phyloP scores from a whole-genome alignment of 1,139 yeast genomes.

The Candida sanyaensis region DNA sequence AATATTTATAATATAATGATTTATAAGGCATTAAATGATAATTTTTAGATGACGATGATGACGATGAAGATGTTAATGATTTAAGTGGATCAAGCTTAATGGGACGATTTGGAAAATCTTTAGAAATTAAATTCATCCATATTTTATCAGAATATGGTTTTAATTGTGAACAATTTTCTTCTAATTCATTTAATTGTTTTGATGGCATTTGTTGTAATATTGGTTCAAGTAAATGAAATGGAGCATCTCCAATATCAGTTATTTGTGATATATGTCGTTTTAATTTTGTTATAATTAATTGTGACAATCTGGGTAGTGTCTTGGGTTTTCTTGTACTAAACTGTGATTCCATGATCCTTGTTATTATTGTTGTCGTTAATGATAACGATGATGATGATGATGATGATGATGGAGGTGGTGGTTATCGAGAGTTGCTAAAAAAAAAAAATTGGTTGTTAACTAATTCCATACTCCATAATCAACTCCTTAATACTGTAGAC shows the following conservation, averaged over 20 bases:
- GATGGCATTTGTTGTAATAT: constrained; percentile 45
- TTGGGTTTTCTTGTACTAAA: constrained; percentile 52
- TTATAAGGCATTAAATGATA: constrained; percentile 36
- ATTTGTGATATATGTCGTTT: constrained; percentile 17
- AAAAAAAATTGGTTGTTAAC: too few species aligned
- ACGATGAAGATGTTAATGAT: not conserved
- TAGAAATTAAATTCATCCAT: constrained; percentile 48
- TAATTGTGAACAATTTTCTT: constrained; percentile 42
- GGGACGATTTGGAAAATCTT: constrained; percentile 45
- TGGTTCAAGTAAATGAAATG: constrained; percentile 49
- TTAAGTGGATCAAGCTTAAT: not conserved
- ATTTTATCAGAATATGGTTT: constrained; percentile 51
- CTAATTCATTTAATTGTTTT: constrained; percentile 49
- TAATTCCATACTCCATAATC: too few species aligned
- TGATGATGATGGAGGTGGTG: too few species aligned
- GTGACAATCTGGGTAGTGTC: constrained; percentile 23
- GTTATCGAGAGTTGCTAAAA: too few species aligned
- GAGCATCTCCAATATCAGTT: constrained; percentile 48
- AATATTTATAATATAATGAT: constrained; percentile 43
- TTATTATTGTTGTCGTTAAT: too few species aligned
- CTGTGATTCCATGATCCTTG: constrained; percentile 41
- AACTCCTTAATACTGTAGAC: too few species aligned
- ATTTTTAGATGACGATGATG: not conserved
- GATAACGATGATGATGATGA: too few species aligned
- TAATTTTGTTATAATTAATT: constrained; percentile 10